Conservation (phyloP, 75 land plant species). For the Sequoiadendron giganteum region DNA sequence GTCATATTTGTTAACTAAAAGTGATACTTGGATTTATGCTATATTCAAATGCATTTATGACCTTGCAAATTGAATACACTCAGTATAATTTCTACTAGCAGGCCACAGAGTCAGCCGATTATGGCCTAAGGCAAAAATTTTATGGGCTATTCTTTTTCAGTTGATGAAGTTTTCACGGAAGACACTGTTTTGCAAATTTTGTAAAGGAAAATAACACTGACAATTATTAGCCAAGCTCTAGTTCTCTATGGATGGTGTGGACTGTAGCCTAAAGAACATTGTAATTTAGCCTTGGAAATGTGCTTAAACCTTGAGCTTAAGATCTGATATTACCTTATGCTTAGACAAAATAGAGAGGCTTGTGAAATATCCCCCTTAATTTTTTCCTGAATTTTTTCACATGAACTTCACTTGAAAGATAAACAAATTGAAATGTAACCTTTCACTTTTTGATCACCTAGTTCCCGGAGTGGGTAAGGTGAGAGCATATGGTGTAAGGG, state of each 20-base stretch:
- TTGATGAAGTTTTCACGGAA: neutral
- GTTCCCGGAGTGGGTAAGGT: no score
- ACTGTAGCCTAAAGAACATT: neutral
- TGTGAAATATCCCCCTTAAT: no score
- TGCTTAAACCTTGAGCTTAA: neutral
- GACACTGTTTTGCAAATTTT: neutral
- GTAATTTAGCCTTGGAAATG: neutral
- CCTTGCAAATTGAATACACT: neutral
- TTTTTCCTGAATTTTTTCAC: no score
- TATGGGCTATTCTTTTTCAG: neutral
- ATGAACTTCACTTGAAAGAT: no score
- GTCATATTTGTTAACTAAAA: no score
- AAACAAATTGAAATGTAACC: no score
- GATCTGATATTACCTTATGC: neutral
- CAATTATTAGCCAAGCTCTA: neutral
- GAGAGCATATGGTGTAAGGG: no score
- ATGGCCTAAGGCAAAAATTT: neutral
- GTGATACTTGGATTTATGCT: neutral
- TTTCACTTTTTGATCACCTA: no score
- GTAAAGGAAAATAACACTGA: neutral
- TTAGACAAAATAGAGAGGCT: neutral
- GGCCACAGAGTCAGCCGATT: neutral
- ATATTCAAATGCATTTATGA: neutral
- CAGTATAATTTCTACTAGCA: no score
- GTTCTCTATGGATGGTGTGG: neutral